Conservation (phyloP, 352 stramenopile species). For the Phytophthora sansomeana region DNA sequence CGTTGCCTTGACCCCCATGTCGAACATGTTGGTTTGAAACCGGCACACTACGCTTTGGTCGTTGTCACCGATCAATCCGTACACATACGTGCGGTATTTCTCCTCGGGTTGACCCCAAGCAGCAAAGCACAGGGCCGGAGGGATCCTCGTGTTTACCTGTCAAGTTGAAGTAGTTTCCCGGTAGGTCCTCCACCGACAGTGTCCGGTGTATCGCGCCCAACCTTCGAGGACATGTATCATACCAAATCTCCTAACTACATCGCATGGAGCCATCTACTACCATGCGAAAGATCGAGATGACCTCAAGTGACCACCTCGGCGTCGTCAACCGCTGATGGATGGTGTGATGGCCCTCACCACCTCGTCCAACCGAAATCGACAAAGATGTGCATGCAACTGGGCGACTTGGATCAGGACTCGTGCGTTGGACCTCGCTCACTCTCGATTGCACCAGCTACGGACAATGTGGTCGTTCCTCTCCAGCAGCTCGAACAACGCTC, state of each 20-base stretch:
- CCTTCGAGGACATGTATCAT: not conserved
- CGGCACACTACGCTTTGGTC: not conserved
- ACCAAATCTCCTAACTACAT: too few relatives aligned
- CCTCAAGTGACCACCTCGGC: too few relatives aligned
- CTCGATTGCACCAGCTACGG: conserved; percentile 6
- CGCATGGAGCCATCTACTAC: too few relatives aligned
- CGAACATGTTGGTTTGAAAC: not conserved
- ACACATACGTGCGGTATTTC: not conserved
- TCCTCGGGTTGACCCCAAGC: not conserved
- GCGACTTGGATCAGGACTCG: conserved; percentile 2
- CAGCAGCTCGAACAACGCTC: not conserved
- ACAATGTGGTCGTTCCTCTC: conserved; percentile 24
- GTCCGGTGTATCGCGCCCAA: not conserved
- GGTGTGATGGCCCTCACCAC: conserved; percentile 3
- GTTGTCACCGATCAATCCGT: too few relatives aligned
- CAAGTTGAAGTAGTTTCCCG: not conserved
- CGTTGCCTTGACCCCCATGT: not conserved
- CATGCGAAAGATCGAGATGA: too few relatives aligned
- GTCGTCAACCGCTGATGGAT: not conserved
- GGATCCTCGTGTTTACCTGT: not conserved
- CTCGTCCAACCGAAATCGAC: not conserved
- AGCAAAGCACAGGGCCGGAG: too few relatives aligned
- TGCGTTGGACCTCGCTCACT: conserved; percentile 12
- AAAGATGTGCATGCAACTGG: conserved; percentile 21
- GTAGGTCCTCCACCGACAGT: not conserved